Base-by-base conservation (phyloP, 768 basidiomycete genomes). In the Termitomyces sp. region DNA sequence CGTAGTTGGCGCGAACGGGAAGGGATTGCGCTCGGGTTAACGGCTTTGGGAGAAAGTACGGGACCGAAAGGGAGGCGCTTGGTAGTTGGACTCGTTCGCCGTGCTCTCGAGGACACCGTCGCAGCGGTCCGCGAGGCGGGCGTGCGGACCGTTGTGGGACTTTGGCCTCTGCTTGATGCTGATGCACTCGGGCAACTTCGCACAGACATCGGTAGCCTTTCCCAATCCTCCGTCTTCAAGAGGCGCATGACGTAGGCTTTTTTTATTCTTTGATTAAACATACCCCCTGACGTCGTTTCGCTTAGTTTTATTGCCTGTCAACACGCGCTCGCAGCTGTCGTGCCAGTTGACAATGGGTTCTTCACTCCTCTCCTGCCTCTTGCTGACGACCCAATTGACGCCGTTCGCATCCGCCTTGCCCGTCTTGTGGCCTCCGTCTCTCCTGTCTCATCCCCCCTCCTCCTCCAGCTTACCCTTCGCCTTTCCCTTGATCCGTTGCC, bases 401-500 rank as follows among this genome's bases (percentile, higher is more conserved):
- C 93, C 59, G 93, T 97, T 34, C 82, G 93, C 46, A 93, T 97
- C 56, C 89, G 86, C 7, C 79, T 93, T 2, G 88, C 95, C n/a
- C 82, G 93, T 49, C 80, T 93, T 46, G 72, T 86, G 42, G 83
- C 83, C 49, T 57, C 48, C 44, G 16, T 56, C 13, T 20, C 53
- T 16, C 22, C 47, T n/a, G 44, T 47, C 30, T 50, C 76, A 52
- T 74, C 76, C 45, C 69, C 62, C 40, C 66, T 66, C 44, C 61
- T 83, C 40, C 60, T 68, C 16, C 69, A 76, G 50, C 68, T 87
- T 42, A 72, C 79, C 44, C 69, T 72, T 24, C 75, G 71, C 46
- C 76, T 90, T 42, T 79, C 78, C 40, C 74, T 73, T 55, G 88
- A 91, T 68, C 58, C 67, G 43, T 87, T 85, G 49, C 73, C 76